Evolutionary conservation across 2,329 filamentous ascomycete species (phyloP), one percentile per base, ranked within the genome.

Genomic region (Epicoccum nigrum): DNA sequence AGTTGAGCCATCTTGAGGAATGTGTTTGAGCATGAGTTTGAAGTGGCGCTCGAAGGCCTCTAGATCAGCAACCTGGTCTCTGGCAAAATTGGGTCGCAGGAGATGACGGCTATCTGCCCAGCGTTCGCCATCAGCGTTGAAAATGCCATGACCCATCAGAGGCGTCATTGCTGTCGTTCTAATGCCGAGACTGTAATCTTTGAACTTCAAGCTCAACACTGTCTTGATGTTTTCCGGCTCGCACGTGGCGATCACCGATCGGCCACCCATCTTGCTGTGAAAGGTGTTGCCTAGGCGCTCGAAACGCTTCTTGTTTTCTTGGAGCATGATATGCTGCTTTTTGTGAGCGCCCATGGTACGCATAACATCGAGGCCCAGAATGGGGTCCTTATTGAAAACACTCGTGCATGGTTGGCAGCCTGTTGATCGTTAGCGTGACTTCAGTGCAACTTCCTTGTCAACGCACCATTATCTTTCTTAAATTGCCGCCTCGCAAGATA

Each of bases 21-120:
- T 78, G 17, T 79, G 78, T n/a, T 77, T 74, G 20, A 89, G 75
- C 49, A 90, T 73, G 20, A 80, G 75, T 25, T 77, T 69, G 13
- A 87, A 76, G 71, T 88, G 85, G 2, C 68, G 72, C 60, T 89
- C 86, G 43, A 88, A 86, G 1, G 81, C 83, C 1, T 75, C 71
- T 5, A 84, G 65, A 60, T 84, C 79, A 4, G 76, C 77, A 8
- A 84, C 75, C 56, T 83, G 81, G 9, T 77, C 75, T 7, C 79
- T 71, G 1, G 72, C 75, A 57, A 84, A 84, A 53, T 81, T 81
- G 1, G 82, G 81, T 17, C 81, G 73, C 12, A 87, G 73, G 55
- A 81, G 72, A 21, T 78, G 75, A 8, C 78, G 67, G 16, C 67
- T 71, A 40, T 73, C 69, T 9, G 68, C 63, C 73, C 73, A 75